phyloP scores from a whole-genome alignment of 192 early-diverging fungal species.

The Nowakowskiella sp. region DNA sequence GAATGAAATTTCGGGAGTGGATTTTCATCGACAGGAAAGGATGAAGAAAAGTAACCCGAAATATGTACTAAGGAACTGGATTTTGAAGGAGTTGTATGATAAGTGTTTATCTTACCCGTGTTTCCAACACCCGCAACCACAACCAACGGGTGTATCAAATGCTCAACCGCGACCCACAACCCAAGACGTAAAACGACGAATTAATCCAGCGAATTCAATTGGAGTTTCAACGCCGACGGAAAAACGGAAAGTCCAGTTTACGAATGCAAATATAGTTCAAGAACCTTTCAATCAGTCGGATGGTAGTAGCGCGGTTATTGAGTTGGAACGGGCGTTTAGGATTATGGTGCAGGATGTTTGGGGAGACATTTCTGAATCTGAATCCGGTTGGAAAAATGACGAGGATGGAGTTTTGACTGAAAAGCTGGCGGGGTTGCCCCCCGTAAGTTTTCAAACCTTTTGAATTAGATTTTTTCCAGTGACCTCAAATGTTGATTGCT shows the following conservation, averaged over 20 bases:
- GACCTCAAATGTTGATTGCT: no score
- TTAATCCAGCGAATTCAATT: neutral
- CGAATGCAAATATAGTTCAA: no score
- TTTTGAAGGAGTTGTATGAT: conserved; percentile 48
- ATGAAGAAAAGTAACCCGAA: conserved; percentile 58
- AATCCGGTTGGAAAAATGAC: conserved; percentile 18
- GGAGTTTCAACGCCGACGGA: neutral
- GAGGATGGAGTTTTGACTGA: conserved; percentile 17
- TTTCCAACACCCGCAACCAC: neutral
- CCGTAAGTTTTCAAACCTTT: no score
- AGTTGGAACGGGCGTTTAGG: conserved; percentile 21
- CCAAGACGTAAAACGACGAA: no score
- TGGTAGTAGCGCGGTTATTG: neutral
- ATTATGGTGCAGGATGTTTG: conserved; percentile 30
- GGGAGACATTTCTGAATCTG: conserved; percentile 26
- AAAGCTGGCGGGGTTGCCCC: conserved; percentile 27
- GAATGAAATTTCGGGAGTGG: no score
- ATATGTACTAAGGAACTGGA: conserved; percentile 65
- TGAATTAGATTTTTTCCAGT: no score
- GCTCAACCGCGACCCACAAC: neutral
- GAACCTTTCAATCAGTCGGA: neutral
- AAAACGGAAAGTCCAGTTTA: neutral
- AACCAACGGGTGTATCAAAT: neutral
- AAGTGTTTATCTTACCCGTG: no score
- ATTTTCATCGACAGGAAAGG: conserved; percentile 13